Conservation (phyloP, 805 yeast genomes). For the Spathaspora boniae region DNA sequence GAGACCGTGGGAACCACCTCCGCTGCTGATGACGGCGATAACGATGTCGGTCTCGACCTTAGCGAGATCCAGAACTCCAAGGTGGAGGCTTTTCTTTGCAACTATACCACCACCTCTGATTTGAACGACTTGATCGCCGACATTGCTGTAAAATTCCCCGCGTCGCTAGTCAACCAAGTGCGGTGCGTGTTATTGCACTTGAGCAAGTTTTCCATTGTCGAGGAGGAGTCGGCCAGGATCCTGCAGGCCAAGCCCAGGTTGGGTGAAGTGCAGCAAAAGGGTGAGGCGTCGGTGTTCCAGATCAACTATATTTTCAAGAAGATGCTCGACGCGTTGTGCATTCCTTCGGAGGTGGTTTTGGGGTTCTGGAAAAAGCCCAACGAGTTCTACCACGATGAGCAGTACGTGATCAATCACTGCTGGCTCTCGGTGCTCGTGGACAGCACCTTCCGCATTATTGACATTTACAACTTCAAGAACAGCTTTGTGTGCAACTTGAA, state of each 20-base stretch:
- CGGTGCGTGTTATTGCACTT: conserved; percentile 66
- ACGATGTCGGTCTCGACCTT: conserved; percentile 13
- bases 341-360: conserved; percentile 70
- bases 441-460: conserved; percentile 77
- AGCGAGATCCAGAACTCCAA: conserved; percentile 17
- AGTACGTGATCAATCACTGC: conserved; percentile 68
- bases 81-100: conserved; percentile 30
- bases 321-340: conserved; percentile 64
- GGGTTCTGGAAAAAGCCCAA: conserved; percentile 86
- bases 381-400: conserved; percentile 47
- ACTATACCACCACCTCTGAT: conserved; percentile 27
- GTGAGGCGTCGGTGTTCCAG: conserved; percentile 65
- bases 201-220: conserved; percentile 53
- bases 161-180: conserved; percentile 48
- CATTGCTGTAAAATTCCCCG: conserved; percentile 35
- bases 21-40: too few relatives aligned
- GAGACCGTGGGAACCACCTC: conserved; percentile 24
- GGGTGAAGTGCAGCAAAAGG: conserved; percentile 40
- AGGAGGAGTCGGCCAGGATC: conserved; percentile 33
- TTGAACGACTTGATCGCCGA: conserved; percentile 42
- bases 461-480: conserved; percentile 43
- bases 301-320: conserved; percentile 72
- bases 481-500: conserved; percentile 31
- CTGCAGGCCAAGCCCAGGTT: conserved; percentile 40
- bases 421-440: conserved; percentile 83